These are phyloP conservation scores for Purpureocillium lavendulum DNA, from an alignment of 2,329 filamentous ascomycete species.

Conservation along the genomic window DNA sequence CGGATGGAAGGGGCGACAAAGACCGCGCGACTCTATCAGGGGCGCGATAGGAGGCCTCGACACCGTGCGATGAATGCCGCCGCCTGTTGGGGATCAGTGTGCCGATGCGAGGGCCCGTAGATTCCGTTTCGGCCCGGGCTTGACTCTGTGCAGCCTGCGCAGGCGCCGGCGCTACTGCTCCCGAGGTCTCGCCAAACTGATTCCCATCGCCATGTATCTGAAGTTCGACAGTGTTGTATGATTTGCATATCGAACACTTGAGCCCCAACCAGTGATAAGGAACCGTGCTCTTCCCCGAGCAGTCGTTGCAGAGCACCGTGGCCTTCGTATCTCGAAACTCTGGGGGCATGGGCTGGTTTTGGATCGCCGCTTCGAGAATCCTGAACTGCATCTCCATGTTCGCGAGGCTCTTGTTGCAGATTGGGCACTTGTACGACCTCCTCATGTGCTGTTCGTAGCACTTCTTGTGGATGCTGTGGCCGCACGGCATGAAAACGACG, in stretches of 20 bases:
- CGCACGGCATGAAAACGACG: conserved; percentile 91
- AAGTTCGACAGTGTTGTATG: conserved; percentile 62
- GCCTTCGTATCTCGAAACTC: conserved; percentile 75
- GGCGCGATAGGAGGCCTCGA: conserved; percentile 21
- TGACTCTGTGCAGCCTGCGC: conserved; percentile 1
- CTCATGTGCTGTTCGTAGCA: conserved; percentile 87
- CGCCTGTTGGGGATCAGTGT: conserved; percentile 18
- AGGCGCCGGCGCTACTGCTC: conserved; percentile 1
- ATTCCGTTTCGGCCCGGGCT: conserved; percentile 13
- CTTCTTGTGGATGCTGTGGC: conserved; percentile 86
- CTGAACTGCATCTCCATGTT: conserved; percentile 97
- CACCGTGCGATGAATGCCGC: conserved; percentile 29
- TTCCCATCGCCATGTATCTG: conserved; percentile 44
- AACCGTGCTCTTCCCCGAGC: conserved; percentile 76
- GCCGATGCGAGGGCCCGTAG: conserved; percentile 3
- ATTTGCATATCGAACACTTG: conserved; percentile 70
- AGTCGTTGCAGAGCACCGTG: conserved; percentile 90
- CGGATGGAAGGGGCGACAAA: conserved; percentile 28
- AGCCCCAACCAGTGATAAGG: conserved; percentile 91
- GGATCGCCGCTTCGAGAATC: conserved; percentile 80
- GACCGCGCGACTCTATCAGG: conserved; percentile 36
- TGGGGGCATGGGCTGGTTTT: conserved; percentile 82
- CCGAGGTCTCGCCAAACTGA: conserved; percentile 14
- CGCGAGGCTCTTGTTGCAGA: conserved; percentile 91
- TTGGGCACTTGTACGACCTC: conserved; percentile 88